A percentile compares a stretch with the other conserved stretches of the same genome.
These are phyloP conservation scores for Neoboletus brunneissimus DNA, from an alignment of 768 basidiomycete genomes.

Conservation along the genomic window DNA sequence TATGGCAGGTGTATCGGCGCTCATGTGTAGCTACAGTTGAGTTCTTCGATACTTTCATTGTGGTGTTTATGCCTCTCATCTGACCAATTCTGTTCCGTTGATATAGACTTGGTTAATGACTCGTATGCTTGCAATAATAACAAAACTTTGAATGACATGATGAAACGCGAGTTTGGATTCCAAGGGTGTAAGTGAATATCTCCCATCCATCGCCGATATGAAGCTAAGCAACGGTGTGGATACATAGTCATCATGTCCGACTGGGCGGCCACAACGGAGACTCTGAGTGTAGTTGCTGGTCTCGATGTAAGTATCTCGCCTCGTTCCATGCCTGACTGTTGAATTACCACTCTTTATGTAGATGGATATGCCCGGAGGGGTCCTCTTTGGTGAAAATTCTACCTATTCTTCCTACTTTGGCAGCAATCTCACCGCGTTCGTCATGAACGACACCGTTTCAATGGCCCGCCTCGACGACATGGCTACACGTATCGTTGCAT, in stretches of 20 bases:
- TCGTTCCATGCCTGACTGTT: not conserved
- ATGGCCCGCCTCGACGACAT: conserved; percentile 63
- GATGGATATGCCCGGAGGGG: not conserved
- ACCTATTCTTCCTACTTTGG: conserved; percentile 33
- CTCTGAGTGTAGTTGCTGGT: not conserved
- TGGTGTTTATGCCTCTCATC: not conserved
- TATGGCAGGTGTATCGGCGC: not conserved
- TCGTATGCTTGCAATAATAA: not conserved
- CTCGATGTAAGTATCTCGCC: not conserved
- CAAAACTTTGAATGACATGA: not conserved
- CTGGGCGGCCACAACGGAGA: not conserved
- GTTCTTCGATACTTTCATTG: not conserved
- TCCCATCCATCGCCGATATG: not conserved
- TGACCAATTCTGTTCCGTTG: not conserved
- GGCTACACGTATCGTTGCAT: conserved; percentile 68
- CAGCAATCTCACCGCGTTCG: conserved; percentile 43
- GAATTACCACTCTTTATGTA: not conserved
- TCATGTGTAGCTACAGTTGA: not conserved
- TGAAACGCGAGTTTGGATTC: not conserved
- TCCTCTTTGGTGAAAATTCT: not conserved
- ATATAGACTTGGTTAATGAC: not conserved
- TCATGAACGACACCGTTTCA: conserved; percentile 40
- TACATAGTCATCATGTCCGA: not conserved
- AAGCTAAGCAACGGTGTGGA: not conserved
- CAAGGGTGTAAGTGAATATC: not conserved